Percentiles rank a stretch among this genome's conserved stretches.
Conservation (phyloP, 371 early-diverging fungal species). For the Mortierella sp. region DNA sequence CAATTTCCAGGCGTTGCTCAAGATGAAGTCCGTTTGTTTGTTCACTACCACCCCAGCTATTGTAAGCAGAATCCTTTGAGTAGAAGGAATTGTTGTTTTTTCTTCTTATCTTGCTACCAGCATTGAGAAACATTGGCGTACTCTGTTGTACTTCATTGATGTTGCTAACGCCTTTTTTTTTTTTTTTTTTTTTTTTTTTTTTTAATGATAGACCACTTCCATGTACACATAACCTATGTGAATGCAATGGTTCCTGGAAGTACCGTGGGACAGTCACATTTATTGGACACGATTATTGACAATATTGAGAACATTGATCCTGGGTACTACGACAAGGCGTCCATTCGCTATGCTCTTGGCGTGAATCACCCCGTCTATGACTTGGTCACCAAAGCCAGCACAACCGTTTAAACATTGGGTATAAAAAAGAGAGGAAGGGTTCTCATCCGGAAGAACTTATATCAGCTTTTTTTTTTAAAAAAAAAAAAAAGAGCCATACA, state of each 20-base stretch:
- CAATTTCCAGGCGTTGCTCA: conserved; percentile 54
- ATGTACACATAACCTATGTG: conserved; percentile 83
- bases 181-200: neutral
- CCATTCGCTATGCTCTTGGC: conserved; percentile 61
- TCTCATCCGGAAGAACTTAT: no score
- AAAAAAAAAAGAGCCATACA: no score
- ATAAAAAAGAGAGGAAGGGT: neutral
- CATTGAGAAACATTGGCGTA: no score
- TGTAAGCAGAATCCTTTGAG: conserved; percentile 56
- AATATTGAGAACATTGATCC: conserved; percentile 65
- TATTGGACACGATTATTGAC: conserved; percentile 79
- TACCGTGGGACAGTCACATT: conserved; percentile 77
- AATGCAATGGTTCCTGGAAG: conserved; percentile 70
- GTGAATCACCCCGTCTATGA: conserved; percentile 58
- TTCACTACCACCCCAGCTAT: conserved; percentile 91
- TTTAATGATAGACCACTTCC: conserved; percentile 69
- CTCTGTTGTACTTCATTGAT: no score
- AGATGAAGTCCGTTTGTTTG: conserved; percentile 74
- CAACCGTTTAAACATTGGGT: neutral
- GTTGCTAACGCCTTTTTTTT: neutral
- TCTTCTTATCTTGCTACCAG: no score
- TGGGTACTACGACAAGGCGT: conserved; percentile 63
- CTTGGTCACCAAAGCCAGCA: conserved; percentile 13
- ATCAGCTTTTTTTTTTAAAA: no score
- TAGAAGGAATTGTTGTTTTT: no score